Evolutionary conservation across 768 basidiomycete genomes (phyloP).

Genomic region (Mycena epipterygia): DNA sequence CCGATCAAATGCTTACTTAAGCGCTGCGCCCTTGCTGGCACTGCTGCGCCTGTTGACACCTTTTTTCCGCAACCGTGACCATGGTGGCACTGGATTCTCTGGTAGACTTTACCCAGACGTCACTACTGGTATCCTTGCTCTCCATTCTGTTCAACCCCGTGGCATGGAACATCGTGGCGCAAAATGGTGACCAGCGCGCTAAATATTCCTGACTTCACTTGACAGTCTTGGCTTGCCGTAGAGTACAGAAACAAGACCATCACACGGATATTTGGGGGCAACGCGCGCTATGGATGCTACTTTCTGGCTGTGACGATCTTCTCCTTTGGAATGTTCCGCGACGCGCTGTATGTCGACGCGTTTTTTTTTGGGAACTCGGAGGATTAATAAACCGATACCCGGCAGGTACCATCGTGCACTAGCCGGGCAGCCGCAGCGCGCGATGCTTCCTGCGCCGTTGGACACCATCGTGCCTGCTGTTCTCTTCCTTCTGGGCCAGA

Average conservation of each 20-base stretch:
- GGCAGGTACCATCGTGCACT: constrained; percentile 80
- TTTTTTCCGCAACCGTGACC: constrained; percentile 5
- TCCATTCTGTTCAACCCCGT: constrained; percentile 92
- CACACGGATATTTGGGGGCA: constrained; percentile 86
- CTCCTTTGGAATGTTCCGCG: constrained; percentile 86
- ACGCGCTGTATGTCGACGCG: constrained; percentile 75
- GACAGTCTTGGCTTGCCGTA: constrained; percentile 38
- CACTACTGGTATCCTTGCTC: constrained; percentile 74
- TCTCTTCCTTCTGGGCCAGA: constrained; percentile 81
- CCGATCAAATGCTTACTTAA: no score
- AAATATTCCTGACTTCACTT: background rate
- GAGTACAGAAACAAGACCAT: constrained; percentile 89
- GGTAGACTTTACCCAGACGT: constrained; percentile 75
- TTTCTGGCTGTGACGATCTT: constrained; percentile 90
- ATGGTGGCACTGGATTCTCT: constrained; percentile 35
- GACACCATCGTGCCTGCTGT: constrained; percentile 70
- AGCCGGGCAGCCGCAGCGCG: constrained; percentile 76
- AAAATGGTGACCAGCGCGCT: constrained; percentile 82
- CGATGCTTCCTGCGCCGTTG: constrained; percentile 76
- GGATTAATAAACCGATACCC: constrained; percentile 3
- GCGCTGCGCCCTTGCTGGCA: background rate
- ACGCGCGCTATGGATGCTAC: constrained; percentile 84
- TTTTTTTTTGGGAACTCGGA: background rate
- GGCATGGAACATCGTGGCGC: constrained; percentile 96
- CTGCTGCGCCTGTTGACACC: background rate